phyloP scores from a whole-genome alignment of 352 stramenopile genomes.

The Phytopythium boreale region DNA sequence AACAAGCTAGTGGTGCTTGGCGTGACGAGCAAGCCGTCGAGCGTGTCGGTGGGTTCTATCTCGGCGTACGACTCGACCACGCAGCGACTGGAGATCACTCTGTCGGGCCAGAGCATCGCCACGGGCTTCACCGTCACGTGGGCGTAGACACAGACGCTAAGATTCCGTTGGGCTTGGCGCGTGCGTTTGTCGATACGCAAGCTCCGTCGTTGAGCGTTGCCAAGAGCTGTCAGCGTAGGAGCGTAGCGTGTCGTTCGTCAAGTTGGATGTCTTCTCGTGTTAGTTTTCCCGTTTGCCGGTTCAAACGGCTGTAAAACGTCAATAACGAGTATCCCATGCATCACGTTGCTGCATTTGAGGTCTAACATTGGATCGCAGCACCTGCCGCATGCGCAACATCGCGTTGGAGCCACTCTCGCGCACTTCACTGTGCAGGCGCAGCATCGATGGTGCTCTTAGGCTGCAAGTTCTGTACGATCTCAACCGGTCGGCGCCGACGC shows the following conservation, averaged over 20 bases:
- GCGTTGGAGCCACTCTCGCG: too few relatives aligned
- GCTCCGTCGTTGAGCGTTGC: too few relatives aligned
- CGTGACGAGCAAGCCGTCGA: conserved; percentile 14
- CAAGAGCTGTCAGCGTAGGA: too few relatives aligned
- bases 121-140: conserved; percentile 24
- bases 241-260: too few relatives aligned
- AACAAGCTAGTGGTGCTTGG: conserved; percentile 33
- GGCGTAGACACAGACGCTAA: not conserved
- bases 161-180: too few relatives aligned
- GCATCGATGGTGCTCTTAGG: not conserved
- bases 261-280: too few relatives aligned
- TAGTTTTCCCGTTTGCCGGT: too few relatives aligned
- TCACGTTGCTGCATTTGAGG: too few relatives aligned
- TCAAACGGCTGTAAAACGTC: not conserved
- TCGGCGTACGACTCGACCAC: conserved; percentile 23
- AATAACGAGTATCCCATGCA: too few relatives aligned
- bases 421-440: not conserved
- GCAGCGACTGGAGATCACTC: conserved; percentile 24
- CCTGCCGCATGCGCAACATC: too few relatives aligned
- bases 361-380: too few relatives aligned
- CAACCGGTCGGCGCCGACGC: conserved; percentile 11
- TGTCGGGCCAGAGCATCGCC: conserved; percentile 22
- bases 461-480: not conserved
- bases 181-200: not conserved
- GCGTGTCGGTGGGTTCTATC: conserved; percentile 24